Evolutionary conservation across 2,329 filamentous ascomycete species (phyloP), one percentile per base, ranked within the genome.

Genomic region (Ambrosiella beaveri): DNA sequence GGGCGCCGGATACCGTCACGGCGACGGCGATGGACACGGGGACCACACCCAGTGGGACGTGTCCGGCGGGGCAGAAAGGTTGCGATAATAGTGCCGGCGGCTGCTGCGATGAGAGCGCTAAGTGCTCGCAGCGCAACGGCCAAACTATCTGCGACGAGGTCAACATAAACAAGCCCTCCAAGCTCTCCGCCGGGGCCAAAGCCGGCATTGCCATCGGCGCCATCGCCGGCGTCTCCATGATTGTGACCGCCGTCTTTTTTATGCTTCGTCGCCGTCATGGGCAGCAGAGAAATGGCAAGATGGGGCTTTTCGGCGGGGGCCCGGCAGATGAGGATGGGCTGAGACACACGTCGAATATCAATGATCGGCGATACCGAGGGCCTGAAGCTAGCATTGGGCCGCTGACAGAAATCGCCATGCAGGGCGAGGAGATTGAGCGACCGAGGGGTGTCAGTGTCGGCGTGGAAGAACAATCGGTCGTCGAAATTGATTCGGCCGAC

Each of bases 181-280:
- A 65, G 1, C 65, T 80, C 5, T 74, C 75, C 1, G 19, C 12
- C 1, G 77, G 74, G 0, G 78, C 76, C 1, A 79, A 75, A 63
- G 77, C 75, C 0, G 79, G 79, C 1, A 75, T 83, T n/a, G 78
- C 74, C 5, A 70, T 76, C 0, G 79, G 77, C 15, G 72, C 76
- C 2, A 71, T 75, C 1, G 65, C 76, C 0, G 74, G 68, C 36
- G 67, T 77, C 41, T 75, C 70, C 2, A 64, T 64, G 2, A 61
- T 73, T 13, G 69, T 71, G 0, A 57, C 58, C 8, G 56, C 50
- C 0, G 15, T 51, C 3, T 60, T 56, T 15, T 78, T 73, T 59
- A 58, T 78, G n/a, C n/a, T 47, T 47, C 11, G 44, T 8, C 44
- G 44, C n/a, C 11, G 44, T 11, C 47, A 11, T 19, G 17, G 27